Conservation (phyloP, 1,284 basidiomycete genomes). For the Microbotryum violaceum region DNA sequence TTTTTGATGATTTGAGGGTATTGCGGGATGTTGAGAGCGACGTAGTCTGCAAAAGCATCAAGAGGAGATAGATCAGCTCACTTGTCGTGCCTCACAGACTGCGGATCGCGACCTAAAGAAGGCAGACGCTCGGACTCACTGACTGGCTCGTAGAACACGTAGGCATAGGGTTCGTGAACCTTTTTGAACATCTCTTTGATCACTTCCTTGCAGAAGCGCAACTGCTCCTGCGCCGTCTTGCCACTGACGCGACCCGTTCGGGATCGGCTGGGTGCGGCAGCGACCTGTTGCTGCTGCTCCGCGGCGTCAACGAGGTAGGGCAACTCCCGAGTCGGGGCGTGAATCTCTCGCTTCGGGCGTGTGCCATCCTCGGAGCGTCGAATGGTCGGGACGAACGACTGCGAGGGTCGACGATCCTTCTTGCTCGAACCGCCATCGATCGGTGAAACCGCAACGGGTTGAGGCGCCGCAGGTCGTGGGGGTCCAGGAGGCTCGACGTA, state of each 20-base stretch:
- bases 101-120: not conserved
- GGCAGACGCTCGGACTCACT: constrained; percentile 50
- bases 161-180: constrained; percentile 63
- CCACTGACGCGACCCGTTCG: constrained; percentile 8
- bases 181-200: constrained; percentile 72
- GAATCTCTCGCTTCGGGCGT: constrained; percentile 95
- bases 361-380: constrained; percentile 54
- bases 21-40: constrained; percentile 70
- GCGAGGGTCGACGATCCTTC: constrained; percentile 50
- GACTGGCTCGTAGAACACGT: constrained; percentile 88
- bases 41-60: constrained; percentile 52
- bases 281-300: constrained; percentile 26
- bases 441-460: not conserved
- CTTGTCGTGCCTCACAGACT: not conserved
- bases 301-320: constrained; percentile 62
- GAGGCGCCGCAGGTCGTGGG: not conserved
- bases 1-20: constrained; percentile 85
- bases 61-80: not conserved
- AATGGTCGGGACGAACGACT: constrained; percentile 68
- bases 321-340: constrained; percentile 85
- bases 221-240: constrained; percentile 69
- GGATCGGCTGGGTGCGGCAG: not conserved
- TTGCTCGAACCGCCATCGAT: not conserved
- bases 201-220: constrained; percentile 72
- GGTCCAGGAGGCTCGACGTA: not conserved